A percentile compares a stretch with the other conserved stretches of the same genome.
These are phyloP conservation scores for Corymbia maculata DNA, from an alignment of 345 rosid species.

Conservation along the genomic window DNA sequence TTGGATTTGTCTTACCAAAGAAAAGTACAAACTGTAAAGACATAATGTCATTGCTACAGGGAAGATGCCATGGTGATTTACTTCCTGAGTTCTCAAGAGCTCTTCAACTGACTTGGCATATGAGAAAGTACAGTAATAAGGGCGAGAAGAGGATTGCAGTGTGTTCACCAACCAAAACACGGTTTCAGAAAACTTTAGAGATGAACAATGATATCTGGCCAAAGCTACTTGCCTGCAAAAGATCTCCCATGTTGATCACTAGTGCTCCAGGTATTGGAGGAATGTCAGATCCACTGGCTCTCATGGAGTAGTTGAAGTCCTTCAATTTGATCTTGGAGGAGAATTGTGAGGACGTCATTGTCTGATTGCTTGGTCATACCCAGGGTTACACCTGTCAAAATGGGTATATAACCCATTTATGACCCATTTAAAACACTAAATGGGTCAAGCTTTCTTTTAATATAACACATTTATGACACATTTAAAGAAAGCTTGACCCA, in stretches of 20 bases:
- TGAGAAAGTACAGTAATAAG: background rate
- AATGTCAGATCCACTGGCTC: constrained; percentile 16
- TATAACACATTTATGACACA: no score
- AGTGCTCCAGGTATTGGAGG: constrained; percentile 32
- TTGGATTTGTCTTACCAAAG: background rate
- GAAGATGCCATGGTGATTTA: background rate
- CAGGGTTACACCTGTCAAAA: no score
- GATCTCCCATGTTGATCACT: constrained; percentile 37
- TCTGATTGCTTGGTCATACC: constrained; percentile 36
- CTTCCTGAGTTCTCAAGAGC: background rate
- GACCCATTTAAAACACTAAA: no score
- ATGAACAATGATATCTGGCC: background rate
- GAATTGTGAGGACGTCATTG: constrained; percentile 29
- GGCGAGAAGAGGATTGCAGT: background rate
- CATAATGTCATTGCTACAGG: background rate
- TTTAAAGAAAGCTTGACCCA: no score
- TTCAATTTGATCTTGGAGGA: constrained; percentile 31
- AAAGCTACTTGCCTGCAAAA: constrained; percentile 28
- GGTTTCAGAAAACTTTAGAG: background rate
- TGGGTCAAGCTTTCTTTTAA: no score
- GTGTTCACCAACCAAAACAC: background rate
- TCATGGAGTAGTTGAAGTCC: background rate
- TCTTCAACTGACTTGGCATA: background rate
- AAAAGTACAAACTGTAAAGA: background rate
- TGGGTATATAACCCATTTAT: no score